Percentiles rank a stretch among this genome's conserved stretches.
These are phyloP conservation scores for Mycena amicta DNA, from an alignment of 768 basidiomycete species.

Conservation along the genomic window DNA sequence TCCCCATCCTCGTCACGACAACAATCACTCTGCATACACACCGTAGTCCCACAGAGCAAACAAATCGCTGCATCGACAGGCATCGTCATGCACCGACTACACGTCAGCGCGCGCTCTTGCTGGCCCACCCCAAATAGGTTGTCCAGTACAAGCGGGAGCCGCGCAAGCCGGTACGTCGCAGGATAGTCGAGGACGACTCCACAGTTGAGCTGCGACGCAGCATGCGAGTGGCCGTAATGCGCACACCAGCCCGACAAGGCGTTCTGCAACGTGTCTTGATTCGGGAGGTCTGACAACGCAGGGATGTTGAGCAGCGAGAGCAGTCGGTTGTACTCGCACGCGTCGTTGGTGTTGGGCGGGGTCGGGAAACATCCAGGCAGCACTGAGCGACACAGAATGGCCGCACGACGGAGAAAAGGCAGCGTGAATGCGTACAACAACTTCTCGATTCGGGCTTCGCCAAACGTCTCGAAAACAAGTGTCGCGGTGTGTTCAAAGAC, in stretches of 20 bases:
- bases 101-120: conserved; percentile 72
- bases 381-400: conserved; percentile 81
- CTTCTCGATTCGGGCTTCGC: conserved; percentile 84
- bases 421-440: conserved; percentile 86
- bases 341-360: conserved; percentile 39
- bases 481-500: conserved; percentile 86
- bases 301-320: conserved; percentile 78
- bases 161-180: conserved; percentile 76
- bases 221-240: conserved; percentile 82
- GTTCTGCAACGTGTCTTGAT: conserved; percentile 86
- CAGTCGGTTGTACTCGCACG: conserved; percentile 79
- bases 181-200: conserved; percentile 84
- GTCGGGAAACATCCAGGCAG: conserved; percentile 65
- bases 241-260: conserved; percentile 90
- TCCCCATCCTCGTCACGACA: conserved; percentile 69
- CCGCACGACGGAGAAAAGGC: conserved; percentile 87
- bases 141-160: conserved; percentile 82
- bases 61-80: conserved; percentile 90
- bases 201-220: conserved; percentile 76
- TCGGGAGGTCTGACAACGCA: conserved; percentile 73
- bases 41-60: conserved; percentile 82
- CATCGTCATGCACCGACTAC: conserved; percentile 74
- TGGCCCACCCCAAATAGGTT: conserved; percentile 65
- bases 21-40: conserved; percentile 92
- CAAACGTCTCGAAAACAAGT: conserved; percentile 75